Evolutionary conservation across 495 filamentous ascomycete genomes (phyloP), one percentile per base, ranked within the genome.

Genomic region (Jackrogersella multiformis): DNA sequence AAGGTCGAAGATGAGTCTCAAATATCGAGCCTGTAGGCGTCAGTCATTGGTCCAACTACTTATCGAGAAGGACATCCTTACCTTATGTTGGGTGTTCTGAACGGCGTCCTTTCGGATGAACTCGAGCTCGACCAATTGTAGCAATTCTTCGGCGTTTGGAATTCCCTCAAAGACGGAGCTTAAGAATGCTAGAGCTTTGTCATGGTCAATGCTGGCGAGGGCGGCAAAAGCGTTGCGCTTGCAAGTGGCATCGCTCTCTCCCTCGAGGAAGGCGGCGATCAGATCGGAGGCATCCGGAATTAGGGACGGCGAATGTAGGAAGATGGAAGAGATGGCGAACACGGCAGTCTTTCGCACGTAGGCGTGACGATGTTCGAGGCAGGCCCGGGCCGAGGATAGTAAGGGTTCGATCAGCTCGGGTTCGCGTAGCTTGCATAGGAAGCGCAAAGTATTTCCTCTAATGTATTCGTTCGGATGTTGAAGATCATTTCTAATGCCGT

Each of bases 401-500:
- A 98, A 87, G 48, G 95, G 96, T 76, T 99, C 96, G 62, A 99
- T 90, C 56, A 99, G 88, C 80, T 99, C 96, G 20, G 94, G 85
- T 75, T 99, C 96, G 62, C 92, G 88, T 55, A 99, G 88, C 82
- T 99, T 99, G 86, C 88, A 94, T 32, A 99, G 84, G 82, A 98
- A 99, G 57, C 96, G 91, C 36, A 99, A 84, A 8, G 96, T 99
- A 74, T 96, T 97, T 63, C 94, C 96, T 60, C 96, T 87, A 58
- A 99, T 91, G 79, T 97, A 99, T 83, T 99, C 96, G 82, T 99
- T 99, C 48, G 96, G 88, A 68, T 97, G 94, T 77, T 97, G 93
- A 52, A 99, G 83, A 75, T 99, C 96, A 75, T 97, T 96, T 73
- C 94, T 88, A 72, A 99, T 99, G 66, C 94, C 95, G 77, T 99